Evolutionary conservation across 2,329 filamentous ascomycete species (phyloP).

Genomic region (Acarospora socialis): DNA sequence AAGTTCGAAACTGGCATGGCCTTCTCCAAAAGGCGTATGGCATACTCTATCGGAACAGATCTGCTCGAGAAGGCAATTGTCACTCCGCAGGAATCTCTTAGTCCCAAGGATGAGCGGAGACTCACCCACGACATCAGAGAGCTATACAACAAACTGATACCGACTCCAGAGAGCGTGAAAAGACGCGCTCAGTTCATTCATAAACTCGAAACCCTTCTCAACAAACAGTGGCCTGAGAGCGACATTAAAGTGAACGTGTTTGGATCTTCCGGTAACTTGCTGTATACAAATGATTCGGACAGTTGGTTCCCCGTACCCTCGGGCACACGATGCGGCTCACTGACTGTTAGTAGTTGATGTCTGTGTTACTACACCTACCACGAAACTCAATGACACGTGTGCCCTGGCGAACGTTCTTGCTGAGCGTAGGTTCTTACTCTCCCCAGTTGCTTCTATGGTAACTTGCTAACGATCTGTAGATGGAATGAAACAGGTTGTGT

Average conservation of each 20-base stretch:
- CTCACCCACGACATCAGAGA: constrained; percentile 72
- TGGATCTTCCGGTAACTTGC: constrained; percentile 90
- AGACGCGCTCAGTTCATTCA: constrained; percentile 62
- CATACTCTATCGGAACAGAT: constrained; percentile 78
- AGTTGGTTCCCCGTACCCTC: constrained; percentile 39
- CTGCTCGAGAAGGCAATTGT: constrained; percentile 55
- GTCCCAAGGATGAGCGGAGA: constrained; percentile 57
- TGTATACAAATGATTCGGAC: constrained; percentile 93
- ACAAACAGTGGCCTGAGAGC: constrained; percentile 80
- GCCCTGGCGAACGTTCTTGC: constrained; percentile 75
- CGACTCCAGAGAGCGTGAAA: constrained; percentile 62
- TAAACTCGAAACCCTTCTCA: constrained; percentile 79
- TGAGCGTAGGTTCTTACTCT: constrained; percentile 48
- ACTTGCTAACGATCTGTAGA: constrained; percentile 37
- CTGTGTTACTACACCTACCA: constrained; percentile 87
- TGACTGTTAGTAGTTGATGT: constrained; percentile 60
- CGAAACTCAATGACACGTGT: constrained; percentile 77
- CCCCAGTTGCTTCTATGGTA: background rate
- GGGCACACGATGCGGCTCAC: constrained; percentile 3
- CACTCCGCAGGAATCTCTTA: constrained; percentile 54
- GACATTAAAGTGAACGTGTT: constrained; percentile 87
- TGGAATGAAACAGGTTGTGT: constrained; percentile 93
- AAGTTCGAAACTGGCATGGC: constrained; percentile 80
- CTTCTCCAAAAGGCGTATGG: constrained; percentile 71
- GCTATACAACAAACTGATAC: constrained; percentile 72